Evolutionary conservation across 2,329 filamentous ascomycete genomes (phyloP).

Genomic region (Beauveria australis): DNA sequence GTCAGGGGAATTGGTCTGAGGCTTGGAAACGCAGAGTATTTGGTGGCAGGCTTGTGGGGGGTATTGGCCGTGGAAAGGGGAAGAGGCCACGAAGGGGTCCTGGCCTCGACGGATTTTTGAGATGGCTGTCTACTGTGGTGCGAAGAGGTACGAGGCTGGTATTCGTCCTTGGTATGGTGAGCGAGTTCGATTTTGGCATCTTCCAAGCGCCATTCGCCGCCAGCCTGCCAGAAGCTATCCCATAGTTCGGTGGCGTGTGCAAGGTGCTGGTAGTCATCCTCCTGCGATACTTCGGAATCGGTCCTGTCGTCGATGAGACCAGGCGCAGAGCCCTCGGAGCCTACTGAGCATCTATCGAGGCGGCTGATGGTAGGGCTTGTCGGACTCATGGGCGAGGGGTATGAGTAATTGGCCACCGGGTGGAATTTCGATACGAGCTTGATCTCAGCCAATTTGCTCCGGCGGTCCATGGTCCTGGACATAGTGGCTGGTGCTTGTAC

Average conservation of each 20-base stretch:
- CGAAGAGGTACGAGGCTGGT: slow-evolving; percentile 24
- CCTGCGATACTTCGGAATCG: slow-evolving; percentile 42
- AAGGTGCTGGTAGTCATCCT: slow-evolving; percentile 44
- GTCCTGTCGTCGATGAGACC: slow-evolving; percentile 42
- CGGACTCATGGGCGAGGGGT: slow-evolving; percentile 19
- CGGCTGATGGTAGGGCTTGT: slow-evolving; percentile 14
- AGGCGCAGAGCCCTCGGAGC: slow-evolving; percentile 38
- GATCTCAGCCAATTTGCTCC: slow-evolving; percentile 28
- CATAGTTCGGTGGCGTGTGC: slow-evolving; percentile 37
- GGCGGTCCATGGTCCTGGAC: slow-evolving; percentile 25
- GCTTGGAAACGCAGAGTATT: slow-evolving; percentile 36
- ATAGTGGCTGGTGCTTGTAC: background rate
- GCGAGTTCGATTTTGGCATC: slow-evolving; percentile 12
- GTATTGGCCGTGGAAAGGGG: slow-evolving; percentile 14
- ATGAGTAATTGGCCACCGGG: slow-evolving; percentile 33
- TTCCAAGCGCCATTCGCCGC: slow-evolving; percentile 9
- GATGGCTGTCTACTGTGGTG: slow-evolving; percentile 16
- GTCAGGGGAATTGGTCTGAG: background rate
- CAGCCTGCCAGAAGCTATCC: slow-evolving; percentile 41
- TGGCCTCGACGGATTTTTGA: slow-evolving; percentile 19
- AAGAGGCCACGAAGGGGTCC: slow-evolving; percentile 21
- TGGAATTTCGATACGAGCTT: slow-evolving; percentile 32
- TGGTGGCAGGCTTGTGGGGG: slow-evolving; percentile 19
- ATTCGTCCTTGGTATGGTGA: slow-evolving; percentile 17
- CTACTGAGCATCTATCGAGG: slow-evolving; percentile 33